These are phyloP conservation scores for Fusarium drepaniforme DNA, from an alignment of 2,329 filamentous ascomycete genomes.

Conservation along the genomic window DNA sequence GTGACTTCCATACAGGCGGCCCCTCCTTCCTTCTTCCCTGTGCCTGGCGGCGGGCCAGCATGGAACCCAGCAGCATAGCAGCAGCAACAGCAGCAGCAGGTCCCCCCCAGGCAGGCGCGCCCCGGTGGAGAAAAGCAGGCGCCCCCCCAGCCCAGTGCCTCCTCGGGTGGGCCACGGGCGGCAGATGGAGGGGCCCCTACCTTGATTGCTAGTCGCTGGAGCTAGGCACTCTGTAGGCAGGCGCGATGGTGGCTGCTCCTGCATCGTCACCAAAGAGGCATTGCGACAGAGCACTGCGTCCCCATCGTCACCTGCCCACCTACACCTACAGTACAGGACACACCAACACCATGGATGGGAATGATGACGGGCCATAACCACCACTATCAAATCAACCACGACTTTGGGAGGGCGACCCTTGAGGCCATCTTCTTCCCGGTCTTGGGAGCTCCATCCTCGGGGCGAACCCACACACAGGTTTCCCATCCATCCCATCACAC, in stretches of 20 bases:
- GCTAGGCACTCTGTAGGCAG: conserved; percentile 6
- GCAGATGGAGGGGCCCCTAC: conserved; percentile 7
- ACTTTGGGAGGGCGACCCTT: not conserved
- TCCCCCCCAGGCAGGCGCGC: conserved; percentile 1
- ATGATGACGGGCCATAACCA: conserved; percentile 4
- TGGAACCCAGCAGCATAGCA: not conserved
- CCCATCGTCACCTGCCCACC: conserved; percentile 36
- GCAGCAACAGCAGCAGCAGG: conserved; percentile 4
- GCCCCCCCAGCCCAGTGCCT: not conserved
- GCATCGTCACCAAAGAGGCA: conserved; percentile 11
- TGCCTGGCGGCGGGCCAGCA: conserved; percentile 13
- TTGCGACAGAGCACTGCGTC: conserved; percentile 25
- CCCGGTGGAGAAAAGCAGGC: not conserved
- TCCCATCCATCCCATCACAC: conserved; percentile 1
- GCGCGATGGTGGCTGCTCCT: conserved; percentile 10
- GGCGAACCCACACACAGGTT: conserved; percentile 23
- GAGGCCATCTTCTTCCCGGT: not conserved
- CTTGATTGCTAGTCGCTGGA: conserved; percentile 1
- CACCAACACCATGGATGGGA: not conserved
- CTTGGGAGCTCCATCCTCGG: conserved; percentile 1
- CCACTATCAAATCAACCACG: conserved; percentile 11
- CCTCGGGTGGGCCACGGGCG: not conserved
- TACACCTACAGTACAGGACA: not conserved
- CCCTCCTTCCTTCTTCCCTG: conserved; percentile 2
- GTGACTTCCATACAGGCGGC: not conserved